Base-by-base conservation (phyloP, 225 moss, liverwort and hornwort species). In the Neckera pumila region DNA sequence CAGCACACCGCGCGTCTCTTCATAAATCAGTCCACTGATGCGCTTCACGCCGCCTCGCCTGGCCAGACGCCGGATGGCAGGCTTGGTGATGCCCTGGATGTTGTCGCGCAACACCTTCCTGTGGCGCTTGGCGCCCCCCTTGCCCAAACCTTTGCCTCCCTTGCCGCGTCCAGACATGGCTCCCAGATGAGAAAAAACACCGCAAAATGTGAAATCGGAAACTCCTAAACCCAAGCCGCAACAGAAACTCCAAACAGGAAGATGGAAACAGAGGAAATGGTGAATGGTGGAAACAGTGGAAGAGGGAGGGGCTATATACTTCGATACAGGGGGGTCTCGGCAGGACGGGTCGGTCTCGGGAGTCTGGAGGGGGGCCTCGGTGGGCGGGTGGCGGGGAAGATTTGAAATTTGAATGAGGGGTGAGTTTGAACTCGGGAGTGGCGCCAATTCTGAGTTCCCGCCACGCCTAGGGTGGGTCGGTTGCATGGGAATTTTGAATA, bases 241-340 rank as follows among this genome's bases (percentile, higher is more conserved):
- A 28, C 16, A 1, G 10, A 2, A 7, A 11, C 18, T 53, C 1
- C 51, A 51, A 16, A 51, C 51, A 4, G 3, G 8, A 5, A 15
- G 0, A 0, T 3, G 1, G 9, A 15, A 54, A 23, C 28, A 21
- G 63, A 42, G 42, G 11, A 43, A 80, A 3, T 4, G 19, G 3
- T 4, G 23, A 45, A 1, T 47, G 70, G 20, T 13, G 19, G 2
- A 0, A 1, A 0, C 0, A 0, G 2, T 0, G 9, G 2, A 14
- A 11, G 71, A 59, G 77, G 64, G 67, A 38, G 49, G 78, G 7
- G 0, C 40, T 84, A 88, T 88, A 83, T 76, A 45, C 57, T 56
- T 63, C 15, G 27, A 36, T 17, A 34, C 8, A 34, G 76, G 56
- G 56, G 30, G 16, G 7, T 10, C 75, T 76, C 67, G 88, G 43